Evolutionary conservation across 768 basidiomycete species (phyloP).

Genomic region (Paxillus rubicundulus): DNA sequence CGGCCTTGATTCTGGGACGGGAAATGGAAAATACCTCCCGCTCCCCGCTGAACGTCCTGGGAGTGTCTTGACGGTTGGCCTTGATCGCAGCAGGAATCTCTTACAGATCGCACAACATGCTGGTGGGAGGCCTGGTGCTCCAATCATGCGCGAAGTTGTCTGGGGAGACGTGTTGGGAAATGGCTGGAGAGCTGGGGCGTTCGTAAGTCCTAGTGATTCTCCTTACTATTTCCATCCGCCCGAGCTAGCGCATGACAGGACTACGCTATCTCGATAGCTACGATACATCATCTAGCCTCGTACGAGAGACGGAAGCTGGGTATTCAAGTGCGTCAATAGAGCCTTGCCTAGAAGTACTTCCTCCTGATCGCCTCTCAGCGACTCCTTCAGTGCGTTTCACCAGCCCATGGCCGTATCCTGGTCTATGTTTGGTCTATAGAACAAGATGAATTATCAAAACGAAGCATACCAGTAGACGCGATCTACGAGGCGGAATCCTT

Average conservation of each 20-base stretch:
- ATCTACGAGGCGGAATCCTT: constrained; percentile 10
- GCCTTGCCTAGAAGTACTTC: not conserved
- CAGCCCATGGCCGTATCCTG: constrained; percentile 70
- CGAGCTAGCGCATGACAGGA: constrained; percentile 51
- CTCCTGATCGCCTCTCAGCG: constrained; percentile 38
- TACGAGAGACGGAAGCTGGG: constrained; percentile 66
- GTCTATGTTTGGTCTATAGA: constrained; percentile 98
- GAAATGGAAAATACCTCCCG: constrained; percentile 96
- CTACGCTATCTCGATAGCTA: constrained; percentile 96
- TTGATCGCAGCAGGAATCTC: constrained; percentile 80
- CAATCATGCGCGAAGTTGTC: constrained; percentile 64
- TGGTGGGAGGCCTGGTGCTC: constrained; percentile 36
- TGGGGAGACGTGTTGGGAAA: constrained; percentile 73
- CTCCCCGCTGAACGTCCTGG: constrained; percentile 61
- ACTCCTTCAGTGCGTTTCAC: constrained; percentile 62
- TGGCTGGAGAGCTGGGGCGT: constrained; percentile 74
- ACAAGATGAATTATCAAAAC: constrained; percentile 83
- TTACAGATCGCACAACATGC: constrained; percentile 72
- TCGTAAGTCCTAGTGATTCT: constrained; percentile 51
- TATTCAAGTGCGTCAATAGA: constrained; percentile 55
- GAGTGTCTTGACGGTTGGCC: constrained; percentile 70
- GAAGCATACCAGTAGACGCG: constrained; percentile 47
- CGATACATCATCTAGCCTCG: constrained; percentile 93
- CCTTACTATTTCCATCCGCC: not conserved
- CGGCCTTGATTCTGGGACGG: constrained; percentile 93